Conservation (phyloP, 768 basidiomycete species). For the Phylloporus arenicola region DNA sequence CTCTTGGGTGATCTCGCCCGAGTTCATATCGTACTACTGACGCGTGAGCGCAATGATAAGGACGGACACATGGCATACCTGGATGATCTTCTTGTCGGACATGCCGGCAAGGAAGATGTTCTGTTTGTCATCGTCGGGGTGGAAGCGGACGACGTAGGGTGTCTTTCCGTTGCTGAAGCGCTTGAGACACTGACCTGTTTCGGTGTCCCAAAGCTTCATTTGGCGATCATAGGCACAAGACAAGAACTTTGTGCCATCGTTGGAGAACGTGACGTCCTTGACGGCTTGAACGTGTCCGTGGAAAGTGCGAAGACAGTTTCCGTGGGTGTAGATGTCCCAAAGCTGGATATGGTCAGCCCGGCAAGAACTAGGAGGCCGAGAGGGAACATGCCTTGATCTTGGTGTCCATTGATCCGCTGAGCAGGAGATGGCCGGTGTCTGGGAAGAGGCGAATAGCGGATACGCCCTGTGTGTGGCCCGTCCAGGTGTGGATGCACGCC, state of each 20-base stretch:
- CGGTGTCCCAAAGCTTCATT: constrained; percentile 99
- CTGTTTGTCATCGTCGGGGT: constrained; percentile 95
- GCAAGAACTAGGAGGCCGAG: neutral
- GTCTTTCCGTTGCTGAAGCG: constrained; percentile 98
- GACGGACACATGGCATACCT: constrained; percentile 46
- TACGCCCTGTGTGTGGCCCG: constrained; percentile 94
- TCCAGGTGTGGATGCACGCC: constrained; percentile 95
- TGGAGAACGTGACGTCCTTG: constrained; percentile 94
- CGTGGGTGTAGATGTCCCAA: constrained; percentile 97
- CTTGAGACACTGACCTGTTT: constrained; percentile 95
- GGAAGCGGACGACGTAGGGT: constrained; percentile 91
- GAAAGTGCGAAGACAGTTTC: constrained; percentile 95
- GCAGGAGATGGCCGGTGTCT: constrained; percentile 83
- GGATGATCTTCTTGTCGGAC: constrained; percentile 99
- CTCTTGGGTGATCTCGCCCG: constrained; percentile 94
- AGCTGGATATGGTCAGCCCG: constrained; percentile 47
- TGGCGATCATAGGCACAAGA: constrained; percentile 94
- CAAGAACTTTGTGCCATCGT: constrained; percentile 83
- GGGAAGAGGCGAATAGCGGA: constrained; percentile 93
- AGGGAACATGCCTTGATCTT: constrained; percentile 77
- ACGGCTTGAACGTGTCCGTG: constrained; percentile 96
- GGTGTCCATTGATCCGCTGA: constrained; percentile 96
- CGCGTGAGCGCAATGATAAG: neutral
- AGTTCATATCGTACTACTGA: constrained; percentile 86
- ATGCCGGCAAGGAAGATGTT: constrained; percentile 96